Conservation (phyloP, 2,329 filamentous ascomycete species). For the Cyclaneusma minus region DNA sequence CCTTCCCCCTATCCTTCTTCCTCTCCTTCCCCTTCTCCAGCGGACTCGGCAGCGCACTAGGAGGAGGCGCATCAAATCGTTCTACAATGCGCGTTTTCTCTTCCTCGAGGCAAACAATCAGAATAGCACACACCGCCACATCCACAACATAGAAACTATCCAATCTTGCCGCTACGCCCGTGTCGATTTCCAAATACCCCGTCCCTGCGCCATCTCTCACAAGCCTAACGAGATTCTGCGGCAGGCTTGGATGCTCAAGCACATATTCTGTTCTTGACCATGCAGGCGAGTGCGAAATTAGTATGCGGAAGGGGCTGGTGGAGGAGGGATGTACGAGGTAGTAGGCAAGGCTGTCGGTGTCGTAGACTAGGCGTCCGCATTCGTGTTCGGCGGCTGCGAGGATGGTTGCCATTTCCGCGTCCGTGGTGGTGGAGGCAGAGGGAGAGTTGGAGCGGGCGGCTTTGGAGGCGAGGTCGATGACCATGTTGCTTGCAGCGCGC, state of each 20-base stretch:
- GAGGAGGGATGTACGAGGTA: conserved; percentile 50
- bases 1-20: conserved; percentile 11
- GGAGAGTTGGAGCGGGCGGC: conserved; percentile 27
- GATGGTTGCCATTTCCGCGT: conserved; percentile 43
- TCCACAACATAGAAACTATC: conserved; percentile 47
- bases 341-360: conserved; percentile 40
- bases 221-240: conserved; percentile 42
- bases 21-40: conserved; percentile 16
- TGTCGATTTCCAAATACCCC: conserved; percentile 45
- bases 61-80: conserved; percentile 43
- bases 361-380: conserved; percentile 58
- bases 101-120: conserved; percentile 42
- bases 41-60: conserved; percentile 7
- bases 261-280: conserved; percentile 48
- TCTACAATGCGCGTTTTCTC: conserved; percentile 34
- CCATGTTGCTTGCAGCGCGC: conserved; percentile 44
- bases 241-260: conserved; percentile 47
- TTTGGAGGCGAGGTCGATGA: conserved; percentile 29
- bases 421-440: no score
- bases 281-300: conserved; percentile 39
- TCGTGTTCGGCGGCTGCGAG: conserved; percentile 51
- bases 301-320: conserved; percentile 46
- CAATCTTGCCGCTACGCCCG: conserved; percentile 39
- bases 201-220: conserved; percentile 42
- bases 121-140: conserved; percentile 41